phyloP scores from a whole-genome alignment of 192 early-diverging fungal genomes.

The Coemansia sp. region DNA sequence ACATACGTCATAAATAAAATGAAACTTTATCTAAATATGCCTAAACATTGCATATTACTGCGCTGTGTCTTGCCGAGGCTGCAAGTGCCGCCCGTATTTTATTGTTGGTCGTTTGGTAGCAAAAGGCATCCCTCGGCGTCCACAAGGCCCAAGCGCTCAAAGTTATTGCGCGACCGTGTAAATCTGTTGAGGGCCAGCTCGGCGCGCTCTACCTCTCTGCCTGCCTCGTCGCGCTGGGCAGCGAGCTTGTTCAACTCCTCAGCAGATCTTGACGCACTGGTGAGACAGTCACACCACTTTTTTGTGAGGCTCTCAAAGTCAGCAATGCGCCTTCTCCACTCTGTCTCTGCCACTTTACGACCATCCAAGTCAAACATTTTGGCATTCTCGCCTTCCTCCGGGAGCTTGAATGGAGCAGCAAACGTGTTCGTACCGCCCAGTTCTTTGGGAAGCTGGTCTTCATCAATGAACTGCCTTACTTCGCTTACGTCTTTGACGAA shows the following conservation, averaged over 20 bases:
- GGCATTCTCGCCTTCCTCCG: constrained; percentile 36
- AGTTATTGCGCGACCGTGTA: constrained; percentile 27
- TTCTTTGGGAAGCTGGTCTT: constrained; percentile 38
- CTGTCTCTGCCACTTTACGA: constrained; percentile 29
- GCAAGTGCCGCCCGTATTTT: not conserved
- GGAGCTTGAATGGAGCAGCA: constrained; percentile 17
- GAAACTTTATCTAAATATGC: not conserved
- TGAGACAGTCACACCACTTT: constrained; percentile 23
- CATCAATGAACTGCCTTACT: constrained; percentile 40
- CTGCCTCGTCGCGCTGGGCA: constrained; percentile 24
- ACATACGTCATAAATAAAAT: not conserved
- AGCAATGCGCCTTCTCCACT: constrained; percentile 29
- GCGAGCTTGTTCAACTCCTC: constrained; percentile 7
- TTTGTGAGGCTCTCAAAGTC: constrained; percentile 36
- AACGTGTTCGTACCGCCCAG: constrained; percentile 36
- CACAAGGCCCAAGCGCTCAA: constrained; percentile 29
- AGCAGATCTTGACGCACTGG: not conserved
- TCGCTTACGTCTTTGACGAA: constrained; percentile 43
- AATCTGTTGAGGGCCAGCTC: constrained; percentile 37
- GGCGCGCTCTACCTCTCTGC: constrained; percentile 19
- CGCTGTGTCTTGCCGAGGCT: not conserved
- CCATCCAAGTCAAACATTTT: constrained; percentile 34
- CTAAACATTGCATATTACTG: not conserved
- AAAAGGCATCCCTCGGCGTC: constrained; percentile 23
- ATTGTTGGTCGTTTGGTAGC: constrained; percentile 16